Base-by-base conservation (phyloP, 1,284 basidiomycete genomes). In the Neonothopanus nambi region DNA sequence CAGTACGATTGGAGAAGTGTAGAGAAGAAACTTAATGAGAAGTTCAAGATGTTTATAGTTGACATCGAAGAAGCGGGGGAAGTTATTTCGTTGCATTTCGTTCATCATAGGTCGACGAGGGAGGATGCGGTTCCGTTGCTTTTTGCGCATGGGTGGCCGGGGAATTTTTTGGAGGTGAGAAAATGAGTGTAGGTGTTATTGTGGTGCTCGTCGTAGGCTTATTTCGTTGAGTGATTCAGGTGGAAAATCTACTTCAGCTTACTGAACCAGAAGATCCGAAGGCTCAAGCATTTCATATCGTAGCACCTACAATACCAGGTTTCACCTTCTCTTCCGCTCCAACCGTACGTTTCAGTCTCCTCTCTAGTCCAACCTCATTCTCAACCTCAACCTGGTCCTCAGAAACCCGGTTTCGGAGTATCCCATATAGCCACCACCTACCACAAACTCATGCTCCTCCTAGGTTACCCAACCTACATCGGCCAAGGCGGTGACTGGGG, bases 401-500 rank as follows among this genome's bases (percentile, higher is more conserved):
- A 68, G 64, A 58, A 60, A 15, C 54, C 67, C 26, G 64, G 61
- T 3, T 66, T 68, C 41, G 54, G 49, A 2, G 24, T 68, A 17
- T 48, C 56, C 8, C 57, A 57, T 11, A 63, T 66, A 39, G 63
- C 61, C 8, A 55, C 57, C 6, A 55, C 67, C 45, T 66, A 66
- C 56, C 63, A 76, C 45, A 75, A 74, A 50, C 59, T 78, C 24
- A 78, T 78, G 76, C 50, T 69, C 3, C 61, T 66, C 0, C 58
- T 78, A 35, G 74, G 76, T 1, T 78, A 78, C 56, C 47, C 56
- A 20, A 58, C 41, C 44, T 66, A 66, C 66, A 65, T 77, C 21
- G 71, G 70, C 1, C 77, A 79, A 63, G 78, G 75, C 3, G 77
- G 78, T 5, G 78, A 79, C 58, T 74, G 73, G 69, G 78, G 77